Base-by-base conservation (phyloP, 345 rosid species). In the Odontarrhena argentea region DNA sequence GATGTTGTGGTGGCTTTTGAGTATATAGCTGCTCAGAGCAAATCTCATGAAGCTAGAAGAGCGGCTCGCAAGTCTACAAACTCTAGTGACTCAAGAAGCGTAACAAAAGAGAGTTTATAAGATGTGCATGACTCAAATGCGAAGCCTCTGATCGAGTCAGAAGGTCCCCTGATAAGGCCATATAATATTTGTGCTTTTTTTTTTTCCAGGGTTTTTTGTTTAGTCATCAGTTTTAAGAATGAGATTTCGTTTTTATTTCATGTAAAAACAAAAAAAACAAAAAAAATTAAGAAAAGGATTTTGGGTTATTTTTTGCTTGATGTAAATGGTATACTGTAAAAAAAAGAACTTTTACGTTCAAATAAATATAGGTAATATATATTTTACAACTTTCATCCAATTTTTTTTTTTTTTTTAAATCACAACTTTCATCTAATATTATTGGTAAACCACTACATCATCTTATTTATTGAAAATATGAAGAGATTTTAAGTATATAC, bases 1-100 rank as follows among this genome's bases (percentile, higher is more conserved):
- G 99, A 94, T 73, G 83, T 94, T 2, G 87, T 88, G 24, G 92
- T 82, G 2, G 99, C 99, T 5, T 87, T 94, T 18, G 94, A 87
- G 70, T 85, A 85, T 36, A 63, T 87, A 67, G 75, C 82, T n/a
- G 66, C 80, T 62, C 93, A 87, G 64, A 54, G 81, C 44, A 69
- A 70, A 40, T 62, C 73, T 51, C 12, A 43, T 7, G 69, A 73
- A 49, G 54, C n/a, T 25, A 51, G 38, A 63, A 68, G 65, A 62
- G 49, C 30, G 41, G 71, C 67, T 66, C 50, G 67, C 55, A 58
- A 66, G 67, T 65, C 71, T 43, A 73, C 55, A 2, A 71, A 59
- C 28, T 51, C 49, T 52, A 28, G 13, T 49, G 25, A 22, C 12
- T 43, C 55, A n/a, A 57, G 40, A 8, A 34, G 7, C 30, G 60